Evolutionary conservation across 169 alveolate genomes (phyloP).

Genomic region (Eimeria falciformis): DNA sequence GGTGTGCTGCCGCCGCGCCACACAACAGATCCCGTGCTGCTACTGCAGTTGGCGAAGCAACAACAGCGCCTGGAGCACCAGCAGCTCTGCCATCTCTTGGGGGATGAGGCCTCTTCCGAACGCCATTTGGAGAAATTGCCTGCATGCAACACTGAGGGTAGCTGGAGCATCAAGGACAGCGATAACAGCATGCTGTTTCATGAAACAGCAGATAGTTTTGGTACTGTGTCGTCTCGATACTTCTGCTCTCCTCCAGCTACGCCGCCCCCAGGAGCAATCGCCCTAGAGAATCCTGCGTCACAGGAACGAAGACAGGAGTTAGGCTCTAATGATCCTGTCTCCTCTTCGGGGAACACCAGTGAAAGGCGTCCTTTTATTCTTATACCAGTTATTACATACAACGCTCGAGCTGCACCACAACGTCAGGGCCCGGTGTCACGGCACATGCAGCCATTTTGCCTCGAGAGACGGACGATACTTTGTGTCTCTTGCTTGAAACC

Average conservation of each 20-base stretch:
- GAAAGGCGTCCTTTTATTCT: neutral
- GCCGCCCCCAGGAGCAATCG: neutral
- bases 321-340: too few species aligned
- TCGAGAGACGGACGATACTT: constrained; percentile 19
- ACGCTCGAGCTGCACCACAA: neutral
- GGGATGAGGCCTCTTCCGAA: neutral
- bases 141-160: neutral
- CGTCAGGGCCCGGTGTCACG: neutral
- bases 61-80: constrained; percentile 38
- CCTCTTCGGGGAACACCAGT: neutral
- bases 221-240: constrained; percentile 37
- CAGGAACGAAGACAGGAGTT: too few species aligned
- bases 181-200: neutral
- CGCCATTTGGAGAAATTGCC: neutral
- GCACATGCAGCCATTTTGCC: constrained; percentile 45
- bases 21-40: constrained; percentile 65
- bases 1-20: constrained; percentile 44
- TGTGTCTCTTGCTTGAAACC: constrained; percentile 66
- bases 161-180: constrained; percentile 7
- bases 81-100: neutral
- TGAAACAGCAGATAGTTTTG: neutral
- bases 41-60: constrained; percentile 27
- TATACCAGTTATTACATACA: constrained; percentile 7
- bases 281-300: too few species aligned
- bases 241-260: neutral